Evolutionary conservation across 2,329 filamentous ascomycete species (phyloP).

Genomic region (Venturia carpophila): DNA sequence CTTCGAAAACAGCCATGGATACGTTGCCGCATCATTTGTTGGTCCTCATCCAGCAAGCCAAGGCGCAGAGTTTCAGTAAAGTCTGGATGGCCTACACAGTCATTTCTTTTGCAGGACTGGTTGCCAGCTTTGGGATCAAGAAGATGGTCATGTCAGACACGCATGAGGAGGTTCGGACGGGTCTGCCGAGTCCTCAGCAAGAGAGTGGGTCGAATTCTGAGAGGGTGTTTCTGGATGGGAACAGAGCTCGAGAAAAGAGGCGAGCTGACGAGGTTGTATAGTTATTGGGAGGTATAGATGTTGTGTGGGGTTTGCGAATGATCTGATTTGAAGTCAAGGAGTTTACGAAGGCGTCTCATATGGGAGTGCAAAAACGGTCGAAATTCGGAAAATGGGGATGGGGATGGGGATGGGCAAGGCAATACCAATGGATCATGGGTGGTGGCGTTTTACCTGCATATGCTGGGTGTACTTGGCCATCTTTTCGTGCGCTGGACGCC

Average conservation of each 20-base stretch:
- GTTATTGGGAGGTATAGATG: background rate
- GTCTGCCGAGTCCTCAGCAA: background rate
- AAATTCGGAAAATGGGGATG: constrained; percentile 1
- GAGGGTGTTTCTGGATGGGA: background rate
- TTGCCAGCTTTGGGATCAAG: constrained; percentile 29
- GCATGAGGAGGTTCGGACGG: constrained; percentile 16
- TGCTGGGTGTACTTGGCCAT: background rate
- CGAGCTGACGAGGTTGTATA: background rate
- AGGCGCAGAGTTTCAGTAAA: constrained; percentile 37
- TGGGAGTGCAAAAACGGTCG: constrained; percentile 1
- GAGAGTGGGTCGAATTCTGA: background rate
- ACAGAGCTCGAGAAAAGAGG: background rate
- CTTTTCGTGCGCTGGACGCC: background rate
- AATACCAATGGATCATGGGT: background rate
- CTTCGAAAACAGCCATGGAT: constrained; percentile 50
- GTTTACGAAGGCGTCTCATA: background rate
- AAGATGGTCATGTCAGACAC: constrained; percentile 25
- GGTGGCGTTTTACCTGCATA: background rate
- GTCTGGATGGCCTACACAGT: constrained; percentile 46
- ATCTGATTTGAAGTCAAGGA: background rate
- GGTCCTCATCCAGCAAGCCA: constrained; percentile 34
- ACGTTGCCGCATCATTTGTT: constrained; percentile 34
- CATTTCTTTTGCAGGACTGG: constrained; percentile 30
- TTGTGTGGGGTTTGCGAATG: background rate
- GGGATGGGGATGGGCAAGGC: background rate